Evolutionary conservation across 2,329 filamentous ascomycete species (phyloP), one percentile per base, ranked within the genome.

Genomic region (Calonectria pteridis): DNA sequence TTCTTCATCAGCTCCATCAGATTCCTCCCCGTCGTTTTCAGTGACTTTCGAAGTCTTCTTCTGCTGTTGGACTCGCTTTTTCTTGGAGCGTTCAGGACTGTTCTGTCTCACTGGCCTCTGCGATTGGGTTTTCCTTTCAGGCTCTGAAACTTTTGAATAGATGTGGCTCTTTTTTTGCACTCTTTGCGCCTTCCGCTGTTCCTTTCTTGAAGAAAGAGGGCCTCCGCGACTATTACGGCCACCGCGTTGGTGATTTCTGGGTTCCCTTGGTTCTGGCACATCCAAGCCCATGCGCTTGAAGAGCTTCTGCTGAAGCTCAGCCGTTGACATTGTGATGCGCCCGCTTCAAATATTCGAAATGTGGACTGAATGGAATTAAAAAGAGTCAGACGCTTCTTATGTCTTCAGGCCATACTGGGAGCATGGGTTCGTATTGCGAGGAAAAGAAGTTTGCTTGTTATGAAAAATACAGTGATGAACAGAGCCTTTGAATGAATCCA

Each of bases 101-200:
- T 49, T 72, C 26, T 59, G 43, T 46, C 69, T 74, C 46, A 59
- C 70, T 51, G 76, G 76, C 33, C 28, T 59, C 18, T 51, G 51
- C 40, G 49, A 51, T 26, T 67, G 62, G 6, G 63, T 50, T 63
- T 73, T 74, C 33, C 75, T 75, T 55, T 72, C 67, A 23, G 74
- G 55, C 26, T 64, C 73, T 33, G 75, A 59, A 46, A 77, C 67
- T 26, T 79, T 78, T 14, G 79, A 72, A 58, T 81, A 79, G n/a
- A 82, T 78, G 18, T 86, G 86, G 33, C 83, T 80, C 82, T 91
- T 93, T 82, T 92, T 94, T 78, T 91, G 87, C 28, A 87, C 85
- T 69, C 94, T 89, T 78, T 94, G 91, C 20, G 89, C 89, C 81
- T 93, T 94, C 70, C 94, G 89, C 72, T 90, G 89, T 68, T 94